These are phyloP conservation scores for Annulohypoxylon bovei DNA, from an alignment of 495 filamentous ascomycete species.

Conservation along the genomic window DNA sequence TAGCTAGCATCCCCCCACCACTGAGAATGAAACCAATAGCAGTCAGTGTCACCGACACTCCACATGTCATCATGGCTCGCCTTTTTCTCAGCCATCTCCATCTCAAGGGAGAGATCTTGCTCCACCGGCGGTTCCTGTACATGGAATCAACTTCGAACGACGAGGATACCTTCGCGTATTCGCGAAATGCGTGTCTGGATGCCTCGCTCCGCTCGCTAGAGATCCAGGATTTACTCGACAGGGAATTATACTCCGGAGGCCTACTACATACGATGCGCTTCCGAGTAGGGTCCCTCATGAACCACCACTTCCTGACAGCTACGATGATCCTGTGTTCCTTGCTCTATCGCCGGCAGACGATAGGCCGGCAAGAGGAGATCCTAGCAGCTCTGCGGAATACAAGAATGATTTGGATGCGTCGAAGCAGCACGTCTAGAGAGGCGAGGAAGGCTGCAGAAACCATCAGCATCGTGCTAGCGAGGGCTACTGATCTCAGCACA, in stretches of 20 bases:
- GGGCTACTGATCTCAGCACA: background rate
- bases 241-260: conserved; percentile 45
- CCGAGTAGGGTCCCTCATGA: conserved; percentile 40
- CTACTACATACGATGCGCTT: conserved; percentile 43
- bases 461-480: conserved; percentile 31
- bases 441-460: conserved; percentile 34
- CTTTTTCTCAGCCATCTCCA: conserved; percentile 49
- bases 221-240: conserved; percentile 38
- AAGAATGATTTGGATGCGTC: conserved; percentile 31
- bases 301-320: conserved; percentile 44
- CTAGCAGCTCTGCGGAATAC: conserved; percentile 20
- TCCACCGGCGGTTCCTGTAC: conserved; percentile 52
- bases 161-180: conserved; percentile 37
- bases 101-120: conserved; percentile 51
- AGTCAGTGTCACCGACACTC: conserved; percentile 49
- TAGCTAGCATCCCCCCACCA: conserved; percentile 45
- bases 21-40: conserved; percentile 47
- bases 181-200: conserved; percentile 37
- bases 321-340: conserved; percentile 49
- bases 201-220: conserved; percentile 31
- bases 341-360: conserved; percentile 26
- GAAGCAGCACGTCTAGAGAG: conserved; percentile 25
- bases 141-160: conserved; percentile 37
- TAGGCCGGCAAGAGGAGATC: conserved; percentile 23
- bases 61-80: conserved; percentile 50